Conservation (phyloP, 192 early-diverging fungal species). For the Mortierella hygrophila region DNA sequence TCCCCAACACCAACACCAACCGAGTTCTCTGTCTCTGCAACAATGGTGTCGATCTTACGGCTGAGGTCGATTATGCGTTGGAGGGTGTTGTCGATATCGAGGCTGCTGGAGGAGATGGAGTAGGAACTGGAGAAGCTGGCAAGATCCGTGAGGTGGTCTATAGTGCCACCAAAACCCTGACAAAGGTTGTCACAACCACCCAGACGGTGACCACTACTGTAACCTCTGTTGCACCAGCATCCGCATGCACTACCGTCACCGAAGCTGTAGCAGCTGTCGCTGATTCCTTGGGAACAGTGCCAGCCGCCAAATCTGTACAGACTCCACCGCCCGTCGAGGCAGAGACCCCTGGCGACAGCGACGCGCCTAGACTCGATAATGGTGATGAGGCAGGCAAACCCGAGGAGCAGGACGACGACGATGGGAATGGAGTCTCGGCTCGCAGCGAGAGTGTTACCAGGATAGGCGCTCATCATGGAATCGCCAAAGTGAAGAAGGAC, state of each 20-base stretch:
- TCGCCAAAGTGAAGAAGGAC: not conserved
- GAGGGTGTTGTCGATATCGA: conserved; percentile 37
- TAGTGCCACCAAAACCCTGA: conserved; percentile 1
- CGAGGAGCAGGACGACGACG: not conserved
- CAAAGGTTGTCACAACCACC: not conserved
- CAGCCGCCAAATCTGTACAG: not conserved
- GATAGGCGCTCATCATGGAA: not conserved
- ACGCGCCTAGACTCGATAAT: not conserved
- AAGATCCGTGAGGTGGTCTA: conserved; percentile 17
- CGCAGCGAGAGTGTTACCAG: not conserved
- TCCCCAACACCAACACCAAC: conserved; percentile 14
- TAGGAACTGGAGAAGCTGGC: conserved; percentile 19
- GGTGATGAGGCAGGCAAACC: not conserved
- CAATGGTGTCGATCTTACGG: conserved; percentile 44
- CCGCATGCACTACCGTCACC: not conserved
- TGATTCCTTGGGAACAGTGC: not conserved
- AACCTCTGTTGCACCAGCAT: conserved; percentile 1
- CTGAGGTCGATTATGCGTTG: conserved; percentile 30
- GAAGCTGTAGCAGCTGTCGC: not conserved
- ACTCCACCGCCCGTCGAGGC: not conserved
- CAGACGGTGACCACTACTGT: not conserved
- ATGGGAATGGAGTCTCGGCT: not conserved
- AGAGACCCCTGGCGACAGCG: not conserved
- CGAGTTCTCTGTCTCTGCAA: conserved; percentile 40
- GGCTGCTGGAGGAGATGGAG: conserved; percentile 26